Evolutionary conservation across 805 yeast species (phyloP).

Genomic region (Ogataea salicorniae): DNA sequence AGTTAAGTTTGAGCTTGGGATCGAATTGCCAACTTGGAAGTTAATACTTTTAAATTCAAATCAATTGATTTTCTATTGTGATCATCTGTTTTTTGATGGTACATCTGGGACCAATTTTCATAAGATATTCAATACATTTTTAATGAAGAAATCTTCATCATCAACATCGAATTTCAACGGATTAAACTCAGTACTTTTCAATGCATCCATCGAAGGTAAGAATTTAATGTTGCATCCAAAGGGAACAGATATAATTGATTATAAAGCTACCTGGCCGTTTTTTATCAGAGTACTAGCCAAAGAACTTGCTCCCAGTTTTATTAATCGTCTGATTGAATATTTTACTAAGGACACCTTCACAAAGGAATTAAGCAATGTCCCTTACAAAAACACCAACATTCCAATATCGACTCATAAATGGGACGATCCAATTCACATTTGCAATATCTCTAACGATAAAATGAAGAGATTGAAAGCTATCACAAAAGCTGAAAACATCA

Average conservation of each 20-base stretch:
- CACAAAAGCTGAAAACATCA: slow-evolving; percentile 12
- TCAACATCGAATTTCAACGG: background rate
- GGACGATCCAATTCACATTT: slow-evolving; percentile 2
- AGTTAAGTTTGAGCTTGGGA: slow-evolving; percentile 1
- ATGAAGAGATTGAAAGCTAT: slow-evolving; percentile 5
- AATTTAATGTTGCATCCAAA: slow-evolving; percentile 1
- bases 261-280: slow-evolving; percentile 4
- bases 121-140: slow-evolving; percentile 14
- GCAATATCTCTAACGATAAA: slow-evolving; percentile 6
- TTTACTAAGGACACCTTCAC: background rate
- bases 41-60: slow-evolving; percentile 11
- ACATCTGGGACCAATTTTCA: slow-evolving; percentile 29
- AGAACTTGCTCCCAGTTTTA: background rate
- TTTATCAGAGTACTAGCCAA: background rate
- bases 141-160: slow-evolving; percentile 13
- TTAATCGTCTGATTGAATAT: background rate
- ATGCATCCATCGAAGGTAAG: background rate
- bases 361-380: background rate
- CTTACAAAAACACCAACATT: slow-evolving; percentile 2
- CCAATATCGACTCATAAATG: background rate
- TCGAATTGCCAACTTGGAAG: slow-evolving; percentile 19
- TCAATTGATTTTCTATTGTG: slow-evolving; percentile 20
- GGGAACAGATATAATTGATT: slow-evolving; percentile 6
- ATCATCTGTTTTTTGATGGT: slow-evolving; percentile 33
- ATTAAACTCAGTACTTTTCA: slow-evolving; percentile 1